These are phyloP conservation scores for Lentinula aciculospora DNA, from an alignment of 768 basidiomycete species.

Conservation along the genomic window DNA sequence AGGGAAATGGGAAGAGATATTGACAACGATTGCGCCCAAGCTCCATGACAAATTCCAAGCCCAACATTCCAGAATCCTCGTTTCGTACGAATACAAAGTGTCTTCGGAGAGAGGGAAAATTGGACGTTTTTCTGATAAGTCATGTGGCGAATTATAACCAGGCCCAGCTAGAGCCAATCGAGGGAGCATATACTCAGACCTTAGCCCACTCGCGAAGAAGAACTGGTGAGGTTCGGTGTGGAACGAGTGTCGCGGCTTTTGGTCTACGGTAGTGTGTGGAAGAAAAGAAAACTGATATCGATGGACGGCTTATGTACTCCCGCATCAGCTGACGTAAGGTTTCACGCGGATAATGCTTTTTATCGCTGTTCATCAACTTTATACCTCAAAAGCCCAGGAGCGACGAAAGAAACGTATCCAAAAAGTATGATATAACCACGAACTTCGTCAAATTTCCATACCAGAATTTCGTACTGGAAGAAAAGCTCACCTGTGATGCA, in stretches of 20 bases:
- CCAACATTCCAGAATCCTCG: constrained; percentile 22
- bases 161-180: constrained; percentile 60
- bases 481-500: too few relatives aligned
- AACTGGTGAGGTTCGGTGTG: constrained; percentile 34
- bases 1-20: not conserved
- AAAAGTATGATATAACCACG: too few relatives aligned
- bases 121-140: constrained; percentile 62
- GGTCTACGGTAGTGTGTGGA: constrained; percentile 26
- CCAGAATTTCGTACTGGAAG: too few relatives aligned
- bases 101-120: constrained; percentile 34
- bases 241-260: constrained; percentile 70
- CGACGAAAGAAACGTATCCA: too few relatives aligned
- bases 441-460: too few relatives aligned
- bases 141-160: constrained; percentile 50
- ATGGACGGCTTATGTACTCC: not conserved
- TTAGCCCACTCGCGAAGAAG: constrained; percentile 70
- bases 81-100: constrained; percentile 28
- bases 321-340: not conserved
- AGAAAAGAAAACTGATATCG: not conserved
- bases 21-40: constrained; percentile 31
- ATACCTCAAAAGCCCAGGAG: too few relatives aligned
- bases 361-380: too few relatives aligned
- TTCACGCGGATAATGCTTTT: not conserved
- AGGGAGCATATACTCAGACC: constrained; percentile 76
- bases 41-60: constrained; percentile 58